Conservation (phyloP, 805 yeast species). For the Torulaspora franciscae region DNA sequence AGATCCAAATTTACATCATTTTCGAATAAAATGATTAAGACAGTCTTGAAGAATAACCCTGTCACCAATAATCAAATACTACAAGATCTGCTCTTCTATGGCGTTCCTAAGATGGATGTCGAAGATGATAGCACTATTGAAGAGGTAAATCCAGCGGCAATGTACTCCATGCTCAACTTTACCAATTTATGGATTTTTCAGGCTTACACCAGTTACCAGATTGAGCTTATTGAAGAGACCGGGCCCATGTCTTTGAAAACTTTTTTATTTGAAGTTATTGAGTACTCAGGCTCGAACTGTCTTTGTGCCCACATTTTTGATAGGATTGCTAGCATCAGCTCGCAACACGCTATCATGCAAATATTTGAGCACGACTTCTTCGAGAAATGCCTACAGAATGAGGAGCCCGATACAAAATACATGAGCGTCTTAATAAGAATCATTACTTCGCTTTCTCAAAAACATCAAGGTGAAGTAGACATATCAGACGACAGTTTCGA, state of each 20-base stretch:
- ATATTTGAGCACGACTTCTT: slow-evolving; percentile 28
- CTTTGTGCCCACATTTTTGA: slow-evolving; percentile 29
- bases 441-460: slow-evolving; percentile 23
- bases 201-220: slow-evolving; percentile 21
- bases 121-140: slow-evolving; percentile 13
- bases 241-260: slow-evolving; percentile 7
- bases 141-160: slow-evolving; percentile 8
- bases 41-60: slow-evolving; percentile 13
- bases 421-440: slow-evolving; percentile 23
- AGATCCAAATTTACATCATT: slow-evolving; percentile 11
- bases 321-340: slow-evolving; percentile 14
- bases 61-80: slow-evolving; percentile 10
- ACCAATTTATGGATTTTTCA: slow-evolving; percentile 34
- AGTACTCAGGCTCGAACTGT: slow-evolving; percentile 22
- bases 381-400: slow-evolving; percentile 13
- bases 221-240: slow-evolving; percentile 8
- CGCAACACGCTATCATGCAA: slow-evolving; percentile 16
- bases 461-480: slow-evolving; percentile 12
- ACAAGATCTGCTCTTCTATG: slow-evolving; percentile 20
- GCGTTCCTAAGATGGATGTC: slow-evolving; percentile 8
- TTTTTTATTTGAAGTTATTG: slow-evolving; percentile 23
- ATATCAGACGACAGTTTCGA: slow-evolving; percentile 16
- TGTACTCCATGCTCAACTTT: slow-evolving; percentile 26
- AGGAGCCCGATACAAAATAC: slow-evolving; percentile 10
- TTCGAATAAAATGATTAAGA: slow-evolving; percentile 14